A percentile compares a stretch with the other conserved stretches of the same genome.
Conservation (phyloP, 371 early-diverging fungal species). For the Mortierella sp. region DNA sequence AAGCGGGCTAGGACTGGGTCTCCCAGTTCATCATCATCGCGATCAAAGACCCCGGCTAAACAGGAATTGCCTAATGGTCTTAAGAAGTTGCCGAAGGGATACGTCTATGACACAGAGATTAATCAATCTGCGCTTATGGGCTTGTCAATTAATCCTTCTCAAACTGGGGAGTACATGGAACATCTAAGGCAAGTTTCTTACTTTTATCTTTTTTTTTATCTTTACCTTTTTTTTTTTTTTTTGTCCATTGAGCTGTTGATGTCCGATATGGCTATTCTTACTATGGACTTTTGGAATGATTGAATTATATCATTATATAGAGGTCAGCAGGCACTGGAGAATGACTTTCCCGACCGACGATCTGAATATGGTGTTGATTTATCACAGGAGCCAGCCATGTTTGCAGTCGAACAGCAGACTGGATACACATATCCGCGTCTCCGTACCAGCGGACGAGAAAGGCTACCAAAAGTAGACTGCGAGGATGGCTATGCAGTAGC, state of each 20-base stretch:
- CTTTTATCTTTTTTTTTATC: background rate
- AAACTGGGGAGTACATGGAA: conserved; percentile 43
- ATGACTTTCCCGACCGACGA: conserved; percentile 44
- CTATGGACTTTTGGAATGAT: background rate
- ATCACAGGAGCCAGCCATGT: conserved; percentile 47
- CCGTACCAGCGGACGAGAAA: conserved; percentile 67
- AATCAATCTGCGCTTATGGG: conserved; percentile 35
- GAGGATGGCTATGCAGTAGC: conserved; percentile 74
- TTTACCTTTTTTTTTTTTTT: background rate
- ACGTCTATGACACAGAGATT: conserved; percentile 40
- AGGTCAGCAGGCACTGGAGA: conserved; percentile 35
- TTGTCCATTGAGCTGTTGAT: background rate
- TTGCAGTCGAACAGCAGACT: conserved; percentile 73
- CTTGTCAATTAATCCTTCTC: conserved; percentile 28
- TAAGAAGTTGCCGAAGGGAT: conserved; percentile 40
- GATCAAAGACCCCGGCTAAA: conserved; percentile 15
- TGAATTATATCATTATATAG: conserved; percentile 5
- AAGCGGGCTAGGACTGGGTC: conserved; percentile 42
- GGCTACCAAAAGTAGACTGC: conserved; percentile 69
- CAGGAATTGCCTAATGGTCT: conserved; percentile 36
- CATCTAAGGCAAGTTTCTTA: conserved; percentile 23
- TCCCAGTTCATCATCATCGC: conserved; percentile 17
- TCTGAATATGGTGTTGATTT: conserved; percentile 46
- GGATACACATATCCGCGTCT: conserved; percentile 76
- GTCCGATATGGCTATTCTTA: background rate